Evolutionary conservation across 768 basidiomycete genomes (phyloP).

Genomic region (Mycena galopus): DNA sequence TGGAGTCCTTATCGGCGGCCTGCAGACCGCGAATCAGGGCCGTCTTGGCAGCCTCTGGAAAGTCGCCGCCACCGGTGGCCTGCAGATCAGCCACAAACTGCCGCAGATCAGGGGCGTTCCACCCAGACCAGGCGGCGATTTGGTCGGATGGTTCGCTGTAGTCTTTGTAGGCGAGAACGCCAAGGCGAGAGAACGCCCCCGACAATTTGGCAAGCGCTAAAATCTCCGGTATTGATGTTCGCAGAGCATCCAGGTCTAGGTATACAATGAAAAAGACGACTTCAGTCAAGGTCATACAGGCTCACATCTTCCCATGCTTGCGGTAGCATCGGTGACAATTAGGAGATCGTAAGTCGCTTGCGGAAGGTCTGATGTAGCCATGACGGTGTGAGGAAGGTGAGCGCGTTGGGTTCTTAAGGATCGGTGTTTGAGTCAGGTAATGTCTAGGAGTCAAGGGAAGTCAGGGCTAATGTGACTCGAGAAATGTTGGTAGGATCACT

Average conservation of each 20-base stretch:
- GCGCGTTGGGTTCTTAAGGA: no score
- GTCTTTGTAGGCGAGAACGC: constrained; percentile 43
- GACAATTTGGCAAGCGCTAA: constrained; percentile 42
- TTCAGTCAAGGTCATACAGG: not conserved
- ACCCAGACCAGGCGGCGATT: constrained; percentile 42
- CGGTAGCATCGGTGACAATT: constrained; percentile 42
- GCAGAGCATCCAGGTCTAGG: constrained; percentile 40
- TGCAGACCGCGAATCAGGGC: constrained; percentile 43
- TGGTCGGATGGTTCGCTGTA: constrained; percentile 35
- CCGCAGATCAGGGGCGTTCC: constrained; percentile 37
- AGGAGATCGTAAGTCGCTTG: constrained; percentile 41
- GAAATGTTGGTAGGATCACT: no score
- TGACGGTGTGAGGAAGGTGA: no score
- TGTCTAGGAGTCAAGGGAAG: no score
- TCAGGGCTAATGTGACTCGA: no score
- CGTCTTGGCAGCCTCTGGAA: constrained; percentile 45
- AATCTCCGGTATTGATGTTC: constrained; percentile 42
- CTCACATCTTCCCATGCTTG: constrained; percentile 43
- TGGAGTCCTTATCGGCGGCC: constrained; percentile 36
- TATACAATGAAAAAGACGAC: not conserved
- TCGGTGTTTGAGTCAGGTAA: no score
- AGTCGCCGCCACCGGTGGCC: constrained; percentile 43
- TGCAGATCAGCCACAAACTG: constrained; percentile 34
- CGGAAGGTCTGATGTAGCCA: no score
- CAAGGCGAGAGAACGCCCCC: constrained; percentile 42